Conservation (phyloP, 805 yeast species). For the Candida caryicola region DNA sequence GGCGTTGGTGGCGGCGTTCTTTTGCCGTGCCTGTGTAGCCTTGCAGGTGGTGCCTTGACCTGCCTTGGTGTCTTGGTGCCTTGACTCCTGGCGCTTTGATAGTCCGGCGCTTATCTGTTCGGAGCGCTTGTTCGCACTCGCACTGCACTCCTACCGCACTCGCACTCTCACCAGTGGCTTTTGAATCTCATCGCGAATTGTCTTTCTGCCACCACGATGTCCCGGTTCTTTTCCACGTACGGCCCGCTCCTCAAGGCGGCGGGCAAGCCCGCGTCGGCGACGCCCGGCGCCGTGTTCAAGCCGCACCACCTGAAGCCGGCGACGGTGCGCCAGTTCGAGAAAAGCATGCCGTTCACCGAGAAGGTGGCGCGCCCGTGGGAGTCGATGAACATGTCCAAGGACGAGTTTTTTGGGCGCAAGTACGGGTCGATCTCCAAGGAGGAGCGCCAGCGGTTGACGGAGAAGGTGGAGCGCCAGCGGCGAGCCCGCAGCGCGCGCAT, state of each 20-base stretch:
- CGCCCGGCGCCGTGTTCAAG: conserved; percentile 7
- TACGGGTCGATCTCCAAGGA: conserved; percentile 30
- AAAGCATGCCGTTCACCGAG: conserved; percentile 20
- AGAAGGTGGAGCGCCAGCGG: conserved; percentile 32
- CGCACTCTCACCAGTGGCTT: no score
- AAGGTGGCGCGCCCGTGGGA: conserved; percentile 35
- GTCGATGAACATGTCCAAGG: conserved; percentile 31
- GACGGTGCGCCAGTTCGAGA: conserved; percentile 20
- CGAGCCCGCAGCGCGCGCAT: conserved; percentile 24
- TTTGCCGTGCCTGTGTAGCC: no score
- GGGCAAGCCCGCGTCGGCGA: background rate
- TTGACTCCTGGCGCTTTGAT: no score
- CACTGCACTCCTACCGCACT: no score
- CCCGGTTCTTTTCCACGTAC: conserved; percentile 3
- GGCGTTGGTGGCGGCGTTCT: no score
- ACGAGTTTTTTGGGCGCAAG: conserved; percentile 37
- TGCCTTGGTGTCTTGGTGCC: no score
- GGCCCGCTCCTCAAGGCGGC: conserved; percentile 2
- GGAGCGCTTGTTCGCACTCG: no score
- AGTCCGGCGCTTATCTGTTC: no score
- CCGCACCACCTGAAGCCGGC: conserved; percentile 10
- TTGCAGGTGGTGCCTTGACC: no score
- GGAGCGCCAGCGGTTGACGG: conserved; percentile 24
- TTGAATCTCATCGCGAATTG: no score
- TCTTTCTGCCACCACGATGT: background rate